Percentiles rank a stretch among this genome's conserved stretches.
These are phyloP conservation scores for Leucosporidium scottii DNA, from an alignment of 768 basidiomycete species.

Conservation along the genomic window DNA sequence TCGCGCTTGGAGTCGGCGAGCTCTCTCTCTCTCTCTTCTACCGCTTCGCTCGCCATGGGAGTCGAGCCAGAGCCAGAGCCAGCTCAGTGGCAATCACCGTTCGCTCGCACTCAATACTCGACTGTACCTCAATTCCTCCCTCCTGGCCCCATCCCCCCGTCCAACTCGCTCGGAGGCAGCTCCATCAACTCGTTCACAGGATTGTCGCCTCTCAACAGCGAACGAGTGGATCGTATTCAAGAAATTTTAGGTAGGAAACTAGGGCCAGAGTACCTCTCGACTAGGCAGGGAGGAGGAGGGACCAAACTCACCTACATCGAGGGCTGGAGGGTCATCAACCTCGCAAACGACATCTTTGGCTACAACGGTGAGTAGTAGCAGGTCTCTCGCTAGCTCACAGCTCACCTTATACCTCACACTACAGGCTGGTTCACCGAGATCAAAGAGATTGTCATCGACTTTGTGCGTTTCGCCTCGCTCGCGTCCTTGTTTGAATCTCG, in stretches of 20 bases:
- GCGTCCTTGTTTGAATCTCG: not conserved
- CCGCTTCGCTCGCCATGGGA: too few relatives aligned
- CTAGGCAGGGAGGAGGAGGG: conserved; percentile 72
- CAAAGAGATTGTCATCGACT: conserved; percentile 41
- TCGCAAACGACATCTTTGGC: conserved; percentile 97
- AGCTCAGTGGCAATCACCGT: not conserved
- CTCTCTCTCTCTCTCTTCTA: too few relatives aligned
- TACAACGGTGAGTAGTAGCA: conserved; percentile 92
- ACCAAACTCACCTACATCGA: conserved; percentile 86
- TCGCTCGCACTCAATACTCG: not conserved
- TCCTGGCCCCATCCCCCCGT: not conserved
- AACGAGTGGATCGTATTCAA: conserved; percentile 61
- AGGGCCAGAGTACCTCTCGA: conserved; percentile 88
- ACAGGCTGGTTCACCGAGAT: conserved; percentile 35
- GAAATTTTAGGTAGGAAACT: conserved; percentile 76
- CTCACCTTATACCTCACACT: not conserved
- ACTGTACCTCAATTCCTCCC: not conserved
- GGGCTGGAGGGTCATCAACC: conserved; percentile 95
- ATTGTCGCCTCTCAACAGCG: not conserved
- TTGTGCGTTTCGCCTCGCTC: conserved; percentile 23
- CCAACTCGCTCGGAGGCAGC: not conserved
- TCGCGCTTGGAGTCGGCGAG: too few relatives aligned
- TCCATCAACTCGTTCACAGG: conserved; percentile 14
- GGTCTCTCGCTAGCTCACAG: too few relatives aligned
- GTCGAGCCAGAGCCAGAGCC: too few relatives aligned